Evolutionary conservation across 257 asterid species (phyloP), one percentile per base, ranked within the genome.

Genomic region (Marsdenia floribunda): DNA sequence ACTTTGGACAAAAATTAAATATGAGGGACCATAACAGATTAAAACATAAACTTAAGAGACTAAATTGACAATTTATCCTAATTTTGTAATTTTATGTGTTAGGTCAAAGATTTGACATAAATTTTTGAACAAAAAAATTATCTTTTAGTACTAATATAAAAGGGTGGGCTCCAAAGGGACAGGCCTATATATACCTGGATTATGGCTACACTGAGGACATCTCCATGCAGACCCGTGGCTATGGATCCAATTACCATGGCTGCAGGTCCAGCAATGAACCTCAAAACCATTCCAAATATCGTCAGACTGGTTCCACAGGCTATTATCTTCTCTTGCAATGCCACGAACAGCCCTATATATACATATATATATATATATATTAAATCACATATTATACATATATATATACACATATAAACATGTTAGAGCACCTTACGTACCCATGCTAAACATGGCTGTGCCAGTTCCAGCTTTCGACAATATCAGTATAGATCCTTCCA

Each of bases 401-500:
- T 52, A 16, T 52, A 1, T 52, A 15, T 52, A 6, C 14, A 15
- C 16, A 6, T 52, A 15, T n/a, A n/a, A n/a, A n/a, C 14, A 5
- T 49, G 7, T 6, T 22, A 49, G 2, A 26, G 6, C 21, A 3
- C 1, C 80, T 72, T 57, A n/a, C n/a, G n/a, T n/a, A 83, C 87
- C 87, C 82, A 83, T 83, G 71, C 85, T 83, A 73, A 83, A 80
- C 83, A 83, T 83, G 54, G 87, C 81, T 24, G 82, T 78, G 40
- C 83, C 85, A 2, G 75, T 76, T 24, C 87, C 87, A 37, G 87
- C 85, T 67, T 35, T 83, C 42, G 87, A 80, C 81, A 83, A 54
- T n/a, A 80, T 75, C 46, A 63, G 18, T 57, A 83, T 63, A 16
- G 85, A 83, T 58, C 77, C 87, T 55, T 83, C 85, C 68, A 80